Base-by-base conservation (phyloP, 1,139 yeast species). In the Wickerhamiella infanticola region DNA sequence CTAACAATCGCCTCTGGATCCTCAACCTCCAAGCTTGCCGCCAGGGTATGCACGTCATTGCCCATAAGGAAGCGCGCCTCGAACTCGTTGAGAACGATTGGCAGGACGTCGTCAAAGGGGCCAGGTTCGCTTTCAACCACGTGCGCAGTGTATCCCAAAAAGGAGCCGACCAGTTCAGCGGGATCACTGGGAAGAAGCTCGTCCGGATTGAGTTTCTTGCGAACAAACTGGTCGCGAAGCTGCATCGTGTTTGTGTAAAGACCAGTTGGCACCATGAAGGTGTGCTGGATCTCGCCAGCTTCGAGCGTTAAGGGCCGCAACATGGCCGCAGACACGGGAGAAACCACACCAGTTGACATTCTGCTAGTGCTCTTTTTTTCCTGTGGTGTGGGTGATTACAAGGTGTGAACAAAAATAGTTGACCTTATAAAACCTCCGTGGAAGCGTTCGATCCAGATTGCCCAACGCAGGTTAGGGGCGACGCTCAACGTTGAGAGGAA, bases 251-350 rank as follows among this genome's bases (percentile, higher is more conserved):
- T 75, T 60, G 84, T 77, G 61, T 83, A 82, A 49, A 80, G 72
- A 48, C 78, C 75, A 42, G 93, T 79, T 44, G 97, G 95, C 48
- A 90, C 90, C 58, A 88, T 72, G 47, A 88, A 69, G 37, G 90
- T 80, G 64, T 86, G 86, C 68, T 90, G 97, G 51, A 88, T 75
- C 39, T 83, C 68, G 48, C 96, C 96, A 60, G 85, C 94, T 50
- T 77, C 68, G 57, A 90, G 73, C 50, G 81, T 81, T 61, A 90
- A 74, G 41, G 97, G 95, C 65, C 88, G 75, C 55, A 75, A 63
- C 18, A 79, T 67, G 25, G 75, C 69, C 45, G 68, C 69, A 42
- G 67, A 57, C 47, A 64, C 66, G 36, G 72, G 72, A 44, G 71
- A 65, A 26, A 65, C 60, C 35, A 63, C 66, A 43, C 72, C 72